phyloP scores from a whole-genome alignment of 2,329 filamentous ascomycete genomes.

The Arthrocladium fulminans region DNA sequence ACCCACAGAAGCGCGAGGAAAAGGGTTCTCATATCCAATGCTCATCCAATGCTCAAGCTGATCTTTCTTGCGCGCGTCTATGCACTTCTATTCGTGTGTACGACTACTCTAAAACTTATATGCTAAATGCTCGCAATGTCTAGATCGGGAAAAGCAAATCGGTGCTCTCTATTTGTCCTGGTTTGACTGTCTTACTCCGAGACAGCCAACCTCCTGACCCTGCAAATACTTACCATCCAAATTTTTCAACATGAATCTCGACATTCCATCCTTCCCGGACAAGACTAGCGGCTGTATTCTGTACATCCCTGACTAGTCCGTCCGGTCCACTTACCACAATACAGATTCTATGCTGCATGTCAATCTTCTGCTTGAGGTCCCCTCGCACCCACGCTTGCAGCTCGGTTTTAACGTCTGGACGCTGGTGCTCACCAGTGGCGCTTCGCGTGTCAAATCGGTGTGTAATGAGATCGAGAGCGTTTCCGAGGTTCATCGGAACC shows the following conservation, averaged over 20 bases:
- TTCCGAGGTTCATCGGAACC: neutral
- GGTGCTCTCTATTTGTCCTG: no score
- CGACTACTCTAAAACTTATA: no score
- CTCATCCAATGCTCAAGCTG: neutral
- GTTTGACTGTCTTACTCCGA: neutral
- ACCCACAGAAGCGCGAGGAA: neutral
- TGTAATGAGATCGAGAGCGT: constrained; percentile 15
- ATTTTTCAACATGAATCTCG: constrained; percentile 54
- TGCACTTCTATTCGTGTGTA: neutral
- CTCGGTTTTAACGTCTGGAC: constrained; percentile 20
- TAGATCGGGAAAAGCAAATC: no score
- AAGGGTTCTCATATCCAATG: neutral
- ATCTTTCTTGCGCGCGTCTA: constrained; percentile 4
- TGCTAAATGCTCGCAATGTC: no score
- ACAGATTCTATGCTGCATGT: constrained; percentile 31
- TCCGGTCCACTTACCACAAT: constrained; percentile 57
- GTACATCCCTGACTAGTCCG: constrained; percentile 50
- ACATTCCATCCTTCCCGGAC: constrained; percentile 43
- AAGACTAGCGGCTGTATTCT: constrained; percentile 48
- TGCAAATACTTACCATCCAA: constrained; percentile 50
- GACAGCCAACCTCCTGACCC: neutral
- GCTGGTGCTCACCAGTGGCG: constrained; percentile 10
- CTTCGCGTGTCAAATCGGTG: constrained; percentile 18
- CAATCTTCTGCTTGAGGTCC: constrained; percentile 18
- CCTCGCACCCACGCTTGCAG: constrained; percentile 18